Conservation (phyloP, 176 grass and related monocot species). For the Triticum monococcum region DNA sequence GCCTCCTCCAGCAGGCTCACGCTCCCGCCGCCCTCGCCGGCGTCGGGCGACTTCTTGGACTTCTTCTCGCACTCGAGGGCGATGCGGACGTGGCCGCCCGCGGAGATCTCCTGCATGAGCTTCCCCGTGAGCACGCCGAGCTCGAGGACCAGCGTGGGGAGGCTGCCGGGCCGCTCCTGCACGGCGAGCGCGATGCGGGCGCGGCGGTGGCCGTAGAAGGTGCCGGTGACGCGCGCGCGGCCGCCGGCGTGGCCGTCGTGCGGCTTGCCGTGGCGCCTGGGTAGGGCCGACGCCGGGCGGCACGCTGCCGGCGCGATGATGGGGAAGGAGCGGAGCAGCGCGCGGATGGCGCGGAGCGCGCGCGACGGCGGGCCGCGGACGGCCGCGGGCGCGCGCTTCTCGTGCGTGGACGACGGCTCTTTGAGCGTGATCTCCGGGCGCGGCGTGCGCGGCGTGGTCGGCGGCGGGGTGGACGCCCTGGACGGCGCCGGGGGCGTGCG, state of each 20-base stretch:
- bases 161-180: conserved; percentile 72
- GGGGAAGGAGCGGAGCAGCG: conserved; percentile 72
- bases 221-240: conserved; percentile 58
- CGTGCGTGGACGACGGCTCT: conserved; percentile 30
- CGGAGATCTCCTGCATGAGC: conserved; percentile 87
- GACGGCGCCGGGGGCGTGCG: conserved; percentile 26
- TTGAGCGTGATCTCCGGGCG: conserved; percentile 53
- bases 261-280: conserved; percentile 33
- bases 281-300: conserved; percentile 48
- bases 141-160: conserved; percentile 78
- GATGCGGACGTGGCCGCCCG: conserved; percentile 63
- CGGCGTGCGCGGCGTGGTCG: conserved; percentile 44
- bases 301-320: conserved; percentile 67
- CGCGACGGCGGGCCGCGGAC: conserved; percentile 41
- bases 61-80: conserved; percentile 94
- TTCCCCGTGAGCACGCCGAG: conserved; percentile 71
- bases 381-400: conserved; percentile 42
- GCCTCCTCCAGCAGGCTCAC: conserved; percentile 61
- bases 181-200: conserved; percentile 73
- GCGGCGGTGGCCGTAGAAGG: conserved; percentile 74
- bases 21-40: not conserved
- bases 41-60: conserved; percentile 44
- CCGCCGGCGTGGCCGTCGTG: conserved; percentile 65
- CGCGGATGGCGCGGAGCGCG: conserved; percentile 54
- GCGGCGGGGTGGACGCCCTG: conserved; percentile 30